A percentile compares a stretch with the other conserved stretches of the same genome.
phyloP scores from a whole-genome alignment of 345 rosid species.

The Populus nigra region DNA sequence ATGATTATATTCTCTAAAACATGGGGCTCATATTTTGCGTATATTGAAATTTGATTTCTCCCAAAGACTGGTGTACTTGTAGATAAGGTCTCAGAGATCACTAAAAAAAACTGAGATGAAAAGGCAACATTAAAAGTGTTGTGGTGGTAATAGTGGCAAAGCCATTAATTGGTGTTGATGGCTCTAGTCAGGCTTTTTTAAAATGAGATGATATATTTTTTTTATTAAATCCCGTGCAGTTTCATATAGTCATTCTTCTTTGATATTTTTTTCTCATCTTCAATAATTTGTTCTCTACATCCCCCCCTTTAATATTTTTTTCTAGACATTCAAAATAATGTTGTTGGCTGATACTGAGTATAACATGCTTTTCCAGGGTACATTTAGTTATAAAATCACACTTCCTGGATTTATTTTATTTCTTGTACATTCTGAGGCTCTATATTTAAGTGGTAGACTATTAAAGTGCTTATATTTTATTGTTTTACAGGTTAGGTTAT shows the following conservation, averaged over 20 bases:
- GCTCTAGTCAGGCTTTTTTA: neutral
- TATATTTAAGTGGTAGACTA: neutral
- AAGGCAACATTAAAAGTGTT: neutral
- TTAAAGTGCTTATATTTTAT: constrained; percentile 4
- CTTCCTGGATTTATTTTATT: neutral
- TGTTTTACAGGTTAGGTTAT: constrained; percentile 68
- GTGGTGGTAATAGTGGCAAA: neutral
- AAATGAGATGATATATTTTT: neutral
- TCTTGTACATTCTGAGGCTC: neutral
- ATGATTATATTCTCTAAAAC: too few species aligned
- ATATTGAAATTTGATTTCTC: neutral
- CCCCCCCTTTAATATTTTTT: neutral
- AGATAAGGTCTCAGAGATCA: neutral
- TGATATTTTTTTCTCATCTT: neutral
- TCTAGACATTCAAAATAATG: neutral
- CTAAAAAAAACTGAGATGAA: neutral
- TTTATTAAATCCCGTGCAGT: neutral
- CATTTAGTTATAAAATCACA: neutral
- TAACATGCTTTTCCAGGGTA: neutral
- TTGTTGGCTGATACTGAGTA: neutral
- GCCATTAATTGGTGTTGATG: neutral
- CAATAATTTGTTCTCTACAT: neutral
- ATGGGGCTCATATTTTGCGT: neutral
- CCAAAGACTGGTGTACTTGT: neutral
- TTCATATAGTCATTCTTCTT: neutral